These are phyloP conservation scores for Phialocephala sp. DNA, from an alignment of 2,329 filamentous ascomycete species.

Conservation along the genomic window DNA sequence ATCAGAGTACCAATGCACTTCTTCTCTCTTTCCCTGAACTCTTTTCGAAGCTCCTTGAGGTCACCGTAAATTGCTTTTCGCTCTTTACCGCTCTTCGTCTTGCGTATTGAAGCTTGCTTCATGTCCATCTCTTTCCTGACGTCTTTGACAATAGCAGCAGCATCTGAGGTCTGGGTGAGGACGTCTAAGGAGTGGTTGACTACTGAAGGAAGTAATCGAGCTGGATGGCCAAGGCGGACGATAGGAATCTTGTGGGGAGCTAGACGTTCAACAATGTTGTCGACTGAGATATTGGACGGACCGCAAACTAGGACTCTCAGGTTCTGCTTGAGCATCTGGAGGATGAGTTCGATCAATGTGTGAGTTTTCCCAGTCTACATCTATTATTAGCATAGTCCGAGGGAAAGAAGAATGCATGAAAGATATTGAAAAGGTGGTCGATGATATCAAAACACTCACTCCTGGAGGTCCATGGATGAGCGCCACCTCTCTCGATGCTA, in stretches of 20 bases:
- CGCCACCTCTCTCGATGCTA: constrained; percentile 81
- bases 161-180: constrained; percentile 87
- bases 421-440: neutral
- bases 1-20: constrained; percentile 81
- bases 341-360: constrained; percentile 91
- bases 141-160: constrained; percentile 86
- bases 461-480: constrained; percentile 95
- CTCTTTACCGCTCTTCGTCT: constrained; percentile 82
- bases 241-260: constrained; percentile 85
- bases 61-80: constrained; percentile 83
- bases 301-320: constrained; percentile 89
- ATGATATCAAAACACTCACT: constrained; percentile 47
- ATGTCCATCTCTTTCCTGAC: constrained; percentile 91
- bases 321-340: constrained; percentile 80
- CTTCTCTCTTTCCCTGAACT: constrained; percentile 84
- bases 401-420: neutral
- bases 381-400: constrained; percentile 16
- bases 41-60: constrained; percentile 82
- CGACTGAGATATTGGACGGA: constrained; percentile 94
- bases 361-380: constrained; percentile 89
- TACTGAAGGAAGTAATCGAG: constrained; percentile 85
- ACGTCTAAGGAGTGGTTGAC: constrained; percentile 90
- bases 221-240: constrained; percentile 89
- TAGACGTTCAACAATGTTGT: constrained; percentile 95
- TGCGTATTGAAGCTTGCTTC: constrained; percentile 86